A percentile compares a stretch with the other conserved stretches of the same genome.
These are phyloP conservation scores for Salicornia ramosissima DNA, from an alignment of 148 eudicot genomes.

Conservation along the genomic window DNA sequence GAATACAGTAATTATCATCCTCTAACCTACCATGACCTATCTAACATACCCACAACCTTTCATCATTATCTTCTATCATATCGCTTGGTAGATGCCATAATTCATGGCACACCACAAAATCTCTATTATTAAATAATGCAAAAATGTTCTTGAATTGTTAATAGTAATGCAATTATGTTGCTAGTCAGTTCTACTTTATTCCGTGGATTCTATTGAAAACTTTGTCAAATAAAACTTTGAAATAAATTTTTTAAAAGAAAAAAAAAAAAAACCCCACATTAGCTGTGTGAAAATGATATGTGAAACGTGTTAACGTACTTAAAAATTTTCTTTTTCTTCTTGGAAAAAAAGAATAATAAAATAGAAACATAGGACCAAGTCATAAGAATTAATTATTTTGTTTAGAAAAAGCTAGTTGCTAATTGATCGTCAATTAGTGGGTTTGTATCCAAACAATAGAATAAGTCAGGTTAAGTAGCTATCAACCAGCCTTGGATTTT, in stretches of 20 bases:
- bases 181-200: no score
- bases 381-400: neutral
- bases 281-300: no score
- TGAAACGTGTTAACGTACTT: no score
- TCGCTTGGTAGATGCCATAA: conserved; percentile 10
- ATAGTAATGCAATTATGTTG: no score
- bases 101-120: conserved; percentile 14
- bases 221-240: no score
- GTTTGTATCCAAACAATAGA: conserved; percentile 16
- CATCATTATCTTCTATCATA: conserved; percentile 16
- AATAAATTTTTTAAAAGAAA: no score
- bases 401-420: conserved; percentile 5
- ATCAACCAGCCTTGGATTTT: conserved; percentile 9
- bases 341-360: no score
- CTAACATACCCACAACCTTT: neutral
- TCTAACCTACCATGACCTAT: neutral
- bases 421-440: conserved; percentile 23
- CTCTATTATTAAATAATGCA: no score
- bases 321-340: no score
- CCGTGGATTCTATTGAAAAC: no score
- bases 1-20: no score
- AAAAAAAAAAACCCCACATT: no score
- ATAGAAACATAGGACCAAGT: conserved; percentile 1
- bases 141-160: neutral
- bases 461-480: conserved; percentile 17